A percentile compares a stretch with the other conserved stretches of the same genome.
Evolutionary conservation across 495 filamentous ascomycete genomes (phyloP).

Genomic region (Hyaloscypha finlandica): DNA sequence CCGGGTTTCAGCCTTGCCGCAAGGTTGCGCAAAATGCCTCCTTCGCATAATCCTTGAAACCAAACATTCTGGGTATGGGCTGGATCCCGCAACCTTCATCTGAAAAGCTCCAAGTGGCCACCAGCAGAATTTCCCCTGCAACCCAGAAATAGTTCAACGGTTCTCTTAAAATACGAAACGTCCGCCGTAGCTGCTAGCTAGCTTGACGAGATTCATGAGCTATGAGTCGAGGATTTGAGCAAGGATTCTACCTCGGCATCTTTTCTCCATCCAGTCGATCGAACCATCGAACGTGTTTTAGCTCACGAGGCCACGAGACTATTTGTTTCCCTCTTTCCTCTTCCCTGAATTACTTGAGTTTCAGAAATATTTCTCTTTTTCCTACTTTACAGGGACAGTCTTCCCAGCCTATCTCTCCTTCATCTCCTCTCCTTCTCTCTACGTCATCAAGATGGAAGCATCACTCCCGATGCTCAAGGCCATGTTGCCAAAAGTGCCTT

Average conservation of each 20-base stretch:
- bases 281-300: too few relatives aligned
- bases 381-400: neutral
- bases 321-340: neutral
- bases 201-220: neutral
- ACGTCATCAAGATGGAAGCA: constrained; percentile 39
- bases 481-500: constrained; percentile 60
- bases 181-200: neutral
- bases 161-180: neutral
- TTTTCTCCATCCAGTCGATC: neutral
- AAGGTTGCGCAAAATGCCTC: constrained; percentile 6
- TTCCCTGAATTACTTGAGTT: neutral
- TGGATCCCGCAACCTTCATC: too few relatives aligned
- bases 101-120: neutral
- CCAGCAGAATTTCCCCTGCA: neutral
- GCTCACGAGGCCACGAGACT: neutral
- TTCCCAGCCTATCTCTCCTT: neutral
- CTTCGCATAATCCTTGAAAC: constrained; percentile 15
- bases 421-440: neutral
- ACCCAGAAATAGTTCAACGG: neutral
- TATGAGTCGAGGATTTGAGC: neutral
- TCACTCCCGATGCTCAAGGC: constrained; percentile 44
- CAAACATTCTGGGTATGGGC: too few relatives aligned
- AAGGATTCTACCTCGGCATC: constrained; percentile 14
- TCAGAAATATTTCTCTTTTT: neutral
- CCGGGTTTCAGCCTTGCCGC: constrained; percentile 9